Percentiles rank a stretch among this genome's conserved stretches.
Evolutionary conservation across 2,329 filamentous ascomycete species (phyloP).

Genomic region (Xylariaceae sp.): DNA sequence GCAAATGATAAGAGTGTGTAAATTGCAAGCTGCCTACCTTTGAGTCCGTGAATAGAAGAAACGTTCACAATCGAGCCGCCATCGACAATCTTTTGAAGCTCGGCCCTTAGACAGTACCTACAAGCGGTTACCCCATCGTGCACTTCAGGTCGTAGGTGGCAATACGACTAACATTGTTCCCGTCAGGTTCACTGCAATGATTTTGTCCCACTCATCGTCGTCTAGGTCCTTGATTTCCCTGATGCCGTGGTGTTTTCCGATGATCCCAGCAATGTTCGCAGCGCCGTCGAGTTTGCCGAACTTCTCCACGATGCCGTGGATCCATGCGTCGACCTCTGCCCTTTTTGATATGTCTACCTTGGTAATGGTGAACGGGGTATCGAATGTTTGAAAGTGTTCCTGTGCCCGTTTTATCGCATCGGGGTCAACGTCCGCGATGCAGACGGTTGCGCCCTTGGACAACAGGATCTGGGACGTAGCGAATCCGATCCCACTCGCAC

Average conservation of each 20-base stretch:
- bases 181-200: conserved; percentile 45
- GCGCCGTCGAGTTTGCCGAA: conserved; percentile 51
- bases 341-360: conserved; percentile 45
- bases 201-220: conserved; percentile 45
- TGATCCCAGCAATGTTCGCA: conserved; percentile 50
- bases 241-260: conserved; percentile 40
- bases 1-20: conserved; percentile 24
- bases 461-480: conserved; percentile 32
- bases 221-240: conserved; percentile 39
- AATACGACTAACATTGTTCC: conserved; percentile 39
- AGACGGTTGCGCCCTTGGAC: conserved; percentile 29
- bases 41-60: conserved; percentile 47
- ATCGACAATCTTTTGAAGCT: conserved; percentile 40
- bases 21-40: conserved; percentile 36
- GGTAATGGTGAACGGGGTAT: conserved; percentile 31
- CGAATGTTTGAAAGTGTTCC: conserved; percentile 26
- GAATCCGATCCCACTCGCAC: conserved; percentile 36
- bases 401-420: conserved; percentile 26
- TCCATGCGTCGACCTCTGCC: conserved; percentile 47
- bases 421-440: conserved; percentile 30
- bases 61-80: conserved; percentile 57
- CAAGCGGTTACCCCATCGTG: conserved; percentile 13
- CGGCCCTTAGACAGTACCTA: conserved; percentile 42
- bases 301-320: conserved; percentile 40
- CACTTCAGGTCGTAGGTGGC: not conserved